These are phyloP conservation scores for Botrytis fabae DNA, from an alignment of 2,329 filamentous ascomycete genomes.

Conservation along the genomic window DNA sequence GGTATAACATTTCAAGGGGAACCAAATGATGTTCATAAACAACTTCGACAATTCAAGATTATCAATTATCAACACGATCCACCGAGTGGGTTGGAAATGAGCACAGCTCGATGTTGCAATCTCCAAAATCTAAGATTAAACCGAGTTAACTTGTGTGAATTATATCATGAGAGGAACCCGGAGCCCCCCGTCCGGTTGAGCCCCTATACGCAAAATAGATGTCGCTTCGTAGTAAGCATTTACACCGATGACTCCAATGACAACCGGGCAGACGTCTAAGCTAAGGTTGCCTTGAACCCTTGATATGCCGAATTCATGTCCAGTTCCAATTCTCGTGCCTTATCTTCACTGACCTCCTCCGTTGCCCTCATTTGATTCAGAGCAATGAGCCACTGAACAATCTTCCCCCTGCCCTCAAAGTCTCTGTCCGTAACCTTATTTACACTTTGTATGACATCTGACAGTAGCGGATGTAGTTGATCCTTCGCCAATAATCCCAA, in stretches of 20 bases:
- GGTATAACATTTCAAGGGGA: slow-evolving; percentile 53
- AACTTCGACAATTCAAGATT: not conserved
- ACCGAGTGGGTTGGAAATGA: not conserved
- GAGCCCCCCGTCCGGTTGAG: too few relatives aligned
- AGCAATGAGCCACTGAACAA: slow-evolving; percentile 96
- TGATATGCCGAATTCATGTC: slow-evolving; percentile 95
- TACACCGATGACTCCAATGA: not conserved
- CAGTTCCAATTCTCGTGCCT: slow-evolving; percentile 84
- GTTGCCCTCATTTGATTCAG: slow-evolving; percentile 97
- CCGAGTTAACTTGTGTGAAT: not conserved
- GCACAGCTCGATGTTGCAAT: not conserved
- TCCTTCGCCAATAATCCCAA: slow-evolving; percentile 93
- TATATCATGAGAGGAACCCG: not conserved
- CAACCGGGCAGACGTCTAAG: slow-evolving; percentile 26
- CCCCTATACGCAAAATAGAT: not conserved
- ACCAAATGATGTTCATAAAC: not conserved
- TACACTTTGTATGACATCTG: slow-evolving; percentile 94
- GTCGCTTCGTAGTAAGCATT: not conserved
- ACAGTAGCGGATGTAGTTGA: slow-evolving; percentile 89
- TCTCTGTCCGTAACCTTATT: slow-evolving; percentile 96
- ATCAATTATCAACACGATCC: not conserved
- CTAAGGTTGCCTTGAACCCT: slow-evolving; percentile 70
- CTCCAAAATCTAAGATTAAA: too few relatives aligned
- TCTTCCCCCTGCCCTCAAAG: slow-evolving; percentile 94
- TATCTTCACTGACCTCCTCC: slow-evolving; percentile 83